phyloP scores from a whole-genome alignment of 75 land plant species.

The Sequoiadendron giganteum region DNA sequence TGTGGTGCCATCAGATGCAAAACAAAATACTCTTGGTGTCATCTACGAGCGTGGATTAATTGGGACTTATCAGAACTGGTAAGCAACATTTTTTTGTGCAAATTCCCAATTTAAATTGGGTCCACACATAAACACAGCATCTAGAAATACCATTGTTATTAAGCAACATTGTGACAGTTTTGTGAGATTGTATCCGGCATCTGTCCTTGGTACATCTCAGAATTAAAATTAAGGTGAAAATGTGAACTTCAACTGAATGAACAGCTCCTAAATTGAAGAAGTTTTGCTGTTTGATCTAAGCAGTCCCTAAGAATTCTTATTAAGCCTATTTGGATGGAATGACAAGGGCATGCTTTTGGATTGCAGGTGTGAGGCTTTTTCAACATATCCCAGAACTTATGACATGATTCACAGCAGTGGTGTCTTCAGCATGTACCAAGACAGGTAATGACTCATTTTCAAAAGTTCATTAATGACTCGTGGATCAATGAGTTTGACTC shows the following conservation, averaged over 20 bases:
- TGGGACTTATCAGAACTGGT: constrained; percentile 88
- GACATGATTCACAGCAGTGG: constrained; percentile 76
- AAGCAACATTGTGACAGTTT: background rate
- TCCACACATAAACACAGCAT: background rate
- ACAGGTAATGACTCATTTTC: constrained; percentile 48
- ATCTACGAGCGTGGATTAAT: constrained; percentile 90
- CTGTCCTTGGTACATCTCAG: background rate
- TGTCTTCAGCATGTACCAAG: constrained; percentile 83
- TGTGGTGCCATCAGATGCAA: constrained; percentile 65
- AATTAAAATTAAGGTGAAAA: background rate
- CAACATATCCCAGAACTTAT: constrained; percentile 92
- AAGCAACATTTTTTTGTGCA: background rate
- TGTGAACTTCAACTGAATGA: background rate
- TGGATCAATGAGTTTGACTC: too few relatives aligned
- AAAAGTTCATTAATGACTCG: too few relatives aligned
- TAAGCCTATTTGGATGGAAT: background rate
- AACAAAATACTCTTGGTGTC: constrained; percentile 70
- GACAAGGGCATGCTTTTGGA: background rate
- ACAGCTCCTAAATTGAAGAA: background rate
- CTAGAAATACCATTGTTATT: too few relatives aligned
- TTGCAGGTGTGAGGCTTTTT: constrained; percentile 89
- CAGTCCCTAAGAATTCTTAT: background rate
- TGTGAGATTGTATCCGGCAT: background rate
- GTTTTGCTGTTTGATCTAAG: background rate
- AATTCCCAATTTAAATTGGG: background rate